Evolutionary conservation across 176 grass and related monocot species (phyloP).

Genomic region (Oryza officinalis): DNA sequence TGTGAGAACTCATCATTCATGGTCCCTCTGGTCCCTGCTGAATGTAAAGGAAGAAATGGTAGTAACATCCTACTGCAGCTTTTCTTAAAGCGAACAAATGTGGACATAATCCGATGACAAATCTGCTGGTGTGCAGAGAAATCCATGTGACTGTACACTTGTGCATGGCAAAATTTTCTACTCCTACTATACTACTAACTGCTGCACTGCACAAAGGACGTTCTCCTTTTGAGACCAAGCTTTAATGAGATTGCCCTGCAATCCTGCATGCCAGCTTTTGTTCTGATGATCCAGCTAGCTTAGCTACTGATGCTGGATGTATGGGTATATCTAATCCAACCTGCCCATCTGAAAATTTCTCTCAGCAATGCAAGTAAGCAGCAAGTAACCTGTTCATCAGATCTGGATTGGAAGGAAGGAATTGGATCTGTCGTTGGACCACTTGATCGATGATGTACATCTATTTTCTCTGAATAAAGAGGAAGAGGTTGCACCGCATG

Average conservation of each 20-base stretch:
- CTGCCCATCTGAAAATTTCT: background rate
- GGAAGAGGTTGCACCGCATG: background rate
- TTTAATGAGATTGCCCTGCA: background rate
- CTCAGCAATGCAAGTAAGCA: background rate
- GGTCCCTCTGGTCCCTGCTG: background rate
- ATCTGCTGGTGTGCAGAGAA: background rate
- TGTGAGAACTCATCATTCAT: too few relatives aligned
- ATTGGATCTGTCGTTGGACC: slow-evolving; percentile 18
- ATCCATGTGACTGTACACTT: background rate
- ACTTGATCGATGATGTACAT: background rate
- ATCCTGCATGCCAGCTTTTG: slow-evolving; percentile 7
- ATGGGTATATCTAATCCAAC: background rate
- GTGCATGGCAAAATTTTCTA: background rate
- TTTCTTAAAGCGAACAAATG: background rate
- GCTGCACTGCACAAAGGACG: background rate
- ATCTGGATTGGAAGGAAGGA: background rate
- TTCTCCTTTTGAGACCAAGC: background rate
- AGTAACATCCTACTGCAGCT: background rate
- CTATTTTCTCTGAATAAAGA: background rate
- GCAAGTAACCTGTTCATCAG: background rate
- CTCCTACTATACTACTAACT: background rate
- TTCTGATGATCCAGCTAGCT: background rate
- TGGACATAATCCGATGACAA: background rate
- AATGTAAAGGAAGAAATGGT: background rate
- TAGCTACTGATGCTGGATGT: background rate